phyloP scores from a whole-genome alignment of 352 stramenopile species.

The Blastocystis sp. region DNA sequence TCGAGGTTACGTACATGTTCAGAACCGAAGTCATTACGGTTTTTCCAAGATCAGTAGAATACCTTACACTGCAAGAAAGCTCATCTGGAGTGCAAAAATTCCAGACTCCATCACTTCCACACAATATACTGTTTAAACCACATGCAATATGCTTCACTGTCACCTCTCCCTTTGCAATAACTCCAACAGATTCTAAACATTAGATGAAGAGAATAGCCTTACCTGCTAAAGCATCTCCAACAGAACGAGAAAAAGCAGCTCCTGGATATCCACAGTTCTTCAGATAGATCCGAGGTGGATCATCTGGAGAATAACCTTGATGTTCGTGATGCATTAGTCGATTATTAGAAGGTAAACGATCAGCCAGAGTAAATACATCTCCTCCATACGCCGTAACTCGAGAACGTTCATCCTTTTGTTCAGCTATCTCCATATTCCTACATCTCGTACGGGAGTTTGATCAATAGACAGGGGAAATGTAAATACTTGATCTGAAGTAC shows the following conservation, averaged over 20 bases:
- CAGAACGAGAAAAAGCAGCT: constrained; percentile 33
- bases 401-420: neutral
- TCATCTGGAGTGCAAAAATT: constrained; percentile 29
- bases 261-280: neutral
- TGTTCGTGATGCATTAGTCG: neutral
- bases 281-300: constrained; percentile 50
- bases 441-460: constrained; percentile 19
- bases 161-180: neutral
- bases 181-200: constrained; percentile 18
- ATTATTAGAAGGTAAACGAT: neutral
- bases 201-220: neutral
- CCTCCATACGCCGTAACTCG: neutral
- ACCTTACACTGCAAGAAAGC: neutral
- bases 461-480: constrained; percentile 8
- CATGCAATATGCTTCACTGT: neutral
- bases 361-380: neutral
- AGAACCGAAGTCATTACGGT: neutral
- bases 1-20: neutral
- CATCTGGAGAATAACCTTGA: neutral
- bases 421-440: neutral
- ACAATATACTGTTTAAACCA: constrained; percentile 9
- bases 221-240: constrained; percentile 33
- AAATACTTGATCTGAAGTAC: neutral
- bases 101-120: constrained; percentile 48
- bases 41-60: constrained; percentile 28